Conservation (phyloP, 2,329 filamentous ascomycete genomes). For the Hansfordia pulvinata region DNA sequence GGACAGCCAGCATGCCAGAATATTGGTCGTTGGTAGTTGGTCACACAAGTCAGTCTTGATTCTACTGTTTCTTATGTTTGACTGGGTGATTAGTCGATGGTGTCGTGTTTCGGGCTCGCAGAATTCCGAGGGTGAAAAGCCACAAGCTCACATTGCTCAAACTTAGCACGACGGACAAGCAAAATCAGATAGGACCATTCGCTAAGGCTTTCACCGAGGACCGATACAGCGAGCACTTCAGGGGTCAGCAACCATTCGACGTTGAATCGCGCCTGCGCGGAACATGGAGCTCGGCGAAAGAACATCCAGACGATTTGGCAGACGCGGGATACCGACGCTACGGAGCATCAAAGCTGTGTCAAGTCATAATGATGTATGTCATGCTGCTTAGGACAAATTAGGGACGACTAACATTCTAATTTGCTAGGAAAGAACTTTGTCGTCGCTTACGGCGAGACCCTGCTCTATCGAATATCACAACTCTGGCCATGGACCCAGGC, state of each 20-base stretch:
- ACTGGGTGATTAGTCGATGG: too few relatives aligned
- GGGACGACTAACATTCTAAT: constrained; percentile 4
- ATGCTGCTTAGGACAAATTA: background rate
- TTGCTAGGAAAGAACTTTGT: constrained; percentile 9
- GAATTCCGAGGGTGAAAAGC: too few relatives aligned
- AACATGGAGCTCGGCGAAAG: constrained; percentile 6
- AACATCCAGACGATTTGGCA: background rate
- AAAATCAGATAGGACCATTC: constrained; percentile 6
- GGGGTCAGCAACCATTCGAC: constrained; percentile 6
- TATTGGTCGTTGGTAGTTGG: constrained; percentile 18
- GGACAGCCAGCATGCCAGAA: constrained; percentile 15
- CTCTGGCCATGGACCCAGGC: constrained; percentile 16
- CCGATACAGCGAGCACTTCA: constrained; percentile 7
- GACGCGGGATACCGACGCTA: constrained; percentile 11
- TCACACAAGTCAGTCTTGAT: constrained; percentile 15
- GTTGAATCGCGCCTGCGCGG: constrained; percentile 7
- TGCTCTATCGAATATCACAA: constrained; percentile 10
- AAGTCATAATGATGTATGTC: constrained; percentile 13
- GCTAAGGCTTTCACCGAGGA: constrained; percentile 2
- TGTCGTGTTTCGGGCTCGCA: too few relatives aligned
- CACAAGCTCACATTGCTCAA: background rate
- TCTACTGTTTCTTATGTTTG: too few relatives aligned
- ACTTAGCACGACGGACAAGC: constrained; percentile 4
- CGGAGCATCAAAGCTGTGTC: constrained; percentile 11
- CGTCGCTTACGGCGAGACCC: constrained; percentile 9